Evolutionary conservation across 1,284 basidiomycete genomes (phyloP).

Genomic region (Coniophora puteana): DNA sequence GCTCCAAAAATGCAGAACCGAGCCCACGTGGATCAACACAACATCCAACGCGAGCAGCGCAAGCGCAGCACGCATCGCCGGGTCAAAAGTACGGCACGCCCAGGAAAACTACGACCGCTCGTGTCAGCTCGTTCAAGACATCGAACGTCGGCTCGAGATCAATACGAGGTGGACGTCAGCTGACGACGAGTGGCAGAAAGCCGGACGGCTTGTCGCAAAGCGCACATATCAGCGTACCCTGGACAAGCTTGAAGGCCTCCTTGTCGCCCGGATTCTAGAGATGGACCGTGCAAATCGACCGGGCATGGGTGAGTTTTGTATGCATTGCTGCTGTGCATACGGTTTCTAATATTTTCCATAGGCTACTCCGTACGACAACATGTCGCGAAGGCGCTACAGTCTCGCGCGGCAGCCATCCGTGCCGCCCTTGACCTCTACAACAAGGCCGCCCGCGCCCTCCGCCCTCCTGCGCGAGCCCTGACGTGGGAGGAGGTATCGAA

Average conservation of each 20-base stretch:
- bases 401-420: slow-evolving; percentile 21
- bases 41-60: neutral
- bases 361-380: slow-evolving; percentile 25
- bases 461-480: slow-evolving; percentile 22
- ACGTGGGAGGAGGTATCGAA: slow-evolving; percentile 24
- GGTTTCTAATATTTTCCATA: slow-evolving; percentile 2
- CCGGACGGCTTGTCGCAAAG: slow-evolving; percentile 1
- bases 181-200: slow-evolving; percentile 7
- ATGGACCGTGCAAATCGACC: slow-evolving; percentile 11
- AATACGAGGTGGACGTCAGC: slow-evolving; percentile 9
- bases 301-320: neutral
- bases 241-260: slow-evolving; percentile 14
- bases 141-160: slow-evolving; percentile 10
- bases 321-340: neutral
- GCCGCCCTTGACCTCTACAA: slow-evolving; percentile 25
- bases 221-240: slow-evolving; percentile 12
- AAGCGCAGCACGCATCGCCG: neutral
- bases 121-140: neutral
- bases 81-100: neutral
- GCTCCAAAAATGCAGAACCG: neutral
- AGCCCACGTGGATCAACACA: neutral
- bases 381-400: slow-evolving; percentile 24
- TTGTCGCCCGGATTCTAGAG: slow-evolving; percentile 15
- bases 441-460: slow-evolving; percentile 15
- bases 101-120: neutral